Evolutionary conservation across 202 grass and related monocot genomes (phyloP).

Genomic region (Musa balbisiana): DNA sequence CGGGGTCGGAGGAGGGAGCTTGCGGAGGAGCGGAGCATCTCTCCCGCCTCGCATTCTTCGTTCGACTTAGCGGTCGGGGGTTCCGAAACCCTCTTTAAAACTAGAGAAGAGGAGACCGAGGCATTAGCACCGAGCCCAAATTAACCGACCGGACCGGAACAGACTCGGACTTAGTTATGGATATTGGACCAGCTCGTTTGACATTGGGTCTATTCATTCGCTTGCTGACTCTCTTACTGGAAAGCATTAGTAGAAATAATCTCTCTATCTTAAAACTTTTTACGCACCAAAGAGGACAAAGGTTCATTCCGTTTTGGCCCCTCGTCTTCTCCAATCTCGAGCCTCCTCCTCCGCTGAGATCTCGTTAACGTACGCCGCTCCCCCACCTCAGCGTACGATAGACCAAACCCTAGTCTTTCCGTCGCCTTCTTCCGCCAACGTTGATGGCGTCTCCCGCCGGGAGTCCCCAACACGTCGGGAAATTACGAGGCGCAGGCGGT

Average conservation of each 20-base stretch:
- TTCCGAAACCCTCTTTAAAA: background rate
- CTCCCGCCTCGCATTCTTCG: background rate
- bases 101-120: background rate
- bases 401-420: background rate
- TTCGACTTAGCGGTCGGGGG: too few relatives aligned
- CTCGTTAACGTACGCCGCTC: conserved; percentile 4
- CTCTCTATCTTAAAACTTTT: too few relatives aligned
- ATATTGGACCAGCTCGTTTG: too few relatives aligned
- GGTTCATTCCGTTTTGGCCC: background rate
- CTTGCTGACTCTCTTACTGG: too few relatives aligned
- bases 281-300: background rate
- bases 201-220: too few relatives aligned
- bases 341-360: background rate
- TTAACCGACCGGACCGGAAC: too few relatives aligned
- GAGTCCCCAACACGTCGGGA: conserved; percentile 38
- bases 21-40: conserved; percentile 18
- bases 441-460: conserved; percentile 63
- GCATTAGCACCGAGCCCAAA: too few relatives aligned
- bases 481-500: conserved; percentile 43
- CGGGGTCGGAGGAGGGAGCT: conserved; percentile 25
- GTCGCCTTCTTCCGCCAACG: background rate
- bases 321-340: background rate
- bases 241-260: too few relatives aligned
- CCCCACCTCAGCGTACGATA: background rate
- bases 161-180: too few relatives aligned